Base-by-base conservation (phyloP, 495 filamentous ascomycete genomes). In the Aspergillus nanangensis region DNA sequence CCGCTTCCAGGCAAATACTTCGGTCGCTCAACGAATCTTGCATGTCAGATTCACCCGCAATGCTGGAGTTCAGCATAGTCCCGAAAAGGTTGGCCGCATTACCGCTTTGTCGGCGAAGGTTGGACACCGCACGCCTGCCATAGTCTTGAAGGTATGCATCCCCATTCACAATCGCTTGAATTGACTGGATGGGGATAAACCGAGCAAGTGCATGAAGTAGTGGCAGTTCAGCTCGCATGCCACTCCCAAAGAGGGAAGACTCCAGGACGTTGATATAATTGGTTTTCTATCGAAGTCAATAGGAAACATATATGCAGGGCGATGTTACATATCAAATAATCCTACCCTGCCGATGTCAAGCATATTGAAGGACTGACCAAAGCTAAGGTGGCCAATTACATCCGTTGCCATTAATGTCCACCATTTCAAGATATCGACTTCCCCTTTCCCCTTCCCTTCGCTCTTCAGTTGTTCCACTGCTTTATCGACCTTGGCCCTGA, bases 361-460 rank as follows among this genome's bases (percentile, higher is more conserved):
- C 25, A 29, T 5, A 5, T 11, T 11, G 11, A 29, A 29, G 25
- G 25, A 11, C 11, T 11, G 5, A 5, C 75, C 74, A 55, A 79
- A 79, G 8, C 62, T 64, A n/a, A 78, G 54, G n/a, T 72, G 53
- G 4, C 62, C 61, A 25, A 73, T 64, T 3, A 74, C 56, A 39
- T 78, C 76, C 3, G 62, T 66, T 3, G 68, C 57, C 64, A 77
- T 62, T 14, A 74, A 69, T 22, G 60, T 48, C 52, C 55, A 70
- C 75, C 75, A 78, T 42, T 66, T 65, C 23, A 56, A 53, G 4
- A 77, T 53, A 48, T 77, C 73, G 9, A 50, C 40, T 1, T 36
- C 51, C 5, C 51, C 51, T 15, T 60, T 32, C 5, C 25, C 7
- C 2, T 35, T 44, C 27, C 55, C 40, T 14, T 64, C 60, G 14